Conservation (phyloP, 2,329 filamentous ascomycete genomes). For the Phyllosticta citrichinensis region DNA sequence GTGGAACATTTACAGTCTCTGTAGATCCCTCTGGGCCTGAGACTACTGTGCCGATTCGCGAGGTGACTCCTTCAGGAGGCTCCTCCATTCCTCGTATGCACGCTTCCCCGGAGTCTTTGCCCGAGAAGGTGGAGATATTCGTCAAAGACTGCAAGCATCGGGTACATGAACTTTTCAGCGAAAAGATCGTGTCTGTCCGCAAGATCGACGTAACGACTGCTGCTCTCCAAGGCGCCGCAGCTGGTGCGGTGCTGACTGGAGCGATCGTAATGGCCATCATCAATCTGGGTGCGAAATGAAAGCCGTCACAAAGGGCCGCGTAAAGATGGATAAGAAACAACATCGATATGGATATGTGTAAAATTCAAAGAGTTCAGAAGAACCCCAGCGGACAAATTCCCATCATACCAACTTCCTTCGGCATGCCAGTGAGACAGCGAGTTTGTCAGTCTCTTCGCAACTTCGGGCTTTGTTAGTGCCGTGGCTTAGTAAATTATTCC, state of each 20-base stretch:
- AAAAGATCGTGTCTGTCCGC: constrained; percentile 34
- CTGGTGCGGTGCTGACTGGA: constrained; percentile 27
- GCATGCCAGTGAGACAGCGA: background rate
- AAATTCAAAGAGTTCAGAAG: background rate
- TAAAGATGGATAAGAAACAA: background rate
- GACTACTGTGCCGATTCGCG: constrained; percentile 5
- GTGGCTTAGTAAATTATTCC: background rate
- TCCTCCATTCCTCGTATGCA: background rate
- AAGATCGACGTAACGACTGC: constrained; percentile 37
- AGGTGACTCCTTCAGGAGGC: background rate
- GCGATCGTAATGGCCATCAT: background rate
- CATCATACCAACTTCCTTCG: background rate
- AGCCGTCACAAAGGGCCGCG: background rate
- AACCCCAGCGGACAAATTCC: background rate
- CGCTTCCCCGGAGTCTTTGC: background rate
- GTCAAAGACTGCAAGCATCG: constrained; percentile 10
- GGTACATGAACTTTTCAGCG: constrained; percentile 31
- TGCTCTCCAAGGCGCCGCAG: constrained; percentile 34
- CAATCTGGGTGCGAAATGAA: background rate
- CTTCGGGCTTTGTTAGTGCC: background rate
- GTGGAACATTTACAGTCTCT: background rate
- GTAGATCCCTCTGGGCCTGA: constrained; percentile 1
- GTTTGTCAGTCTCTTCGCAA: background rate
- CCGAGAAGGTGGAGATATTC: background rate
- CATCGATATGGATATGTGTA: background rate